Percentiles rank a stretch among this genome's conserved stretches.
phyloP scores from a whole-genome alignment of 345 rosid genomes.

The Murraya koenigii region DNA sequence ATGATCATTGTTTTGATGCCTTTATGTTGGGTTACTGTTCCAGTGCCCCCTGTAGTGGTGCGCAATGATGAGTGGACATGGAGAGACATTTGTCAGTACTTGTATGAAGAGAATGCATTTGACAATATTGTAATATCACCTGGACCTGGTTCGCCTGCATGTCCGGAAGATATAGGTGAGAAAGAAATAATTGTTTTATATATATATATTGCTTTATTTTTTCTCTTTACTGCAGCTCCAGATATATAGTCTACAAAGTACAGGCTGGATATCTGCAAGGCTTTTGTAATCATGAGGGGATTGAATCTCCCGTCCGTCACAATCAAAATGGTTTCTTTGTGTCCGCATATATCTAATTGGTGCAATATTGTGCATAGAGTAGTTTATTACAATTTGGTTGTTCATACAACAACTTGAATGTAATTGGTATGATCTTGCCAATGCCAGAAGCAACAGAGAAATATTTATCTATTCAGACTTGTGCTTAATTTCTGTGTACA shows the following conservation, averaged over 20 bases:
- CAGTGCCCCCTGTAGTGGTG: constrained; percentile 91
- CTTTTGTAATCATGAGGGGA: neutral
- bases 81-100: constrained; percentile 55
- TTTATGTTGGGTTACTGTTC: constrained; percentile 13
- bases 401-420: neutral
- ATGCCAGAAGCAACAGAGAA: neutral
- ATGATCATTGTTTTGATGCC: constrained; percentile 8
- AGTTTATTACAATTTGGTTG: neutral
- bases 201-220: neutral
- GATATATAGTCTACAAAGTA: neutral
- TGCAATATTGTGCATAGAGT: neutral
- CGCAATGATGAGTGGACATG: constrained; percentile 81
- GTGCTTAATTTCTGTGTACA: neutral
- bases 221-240: neutral
- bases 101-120: constrained; percentile 67
- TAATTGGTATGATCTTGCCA: neutral
- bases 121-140: constrained; percentile 95
- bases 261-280: neutral
- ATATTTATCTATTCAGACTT: constrained; percentile 1
- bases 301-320: neutral
- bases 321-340: neutral
- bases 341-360: neutral
- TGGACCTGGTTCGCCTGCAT: constrained; percentile 93
- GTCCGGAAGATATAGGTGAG: constrained; percentile 80
- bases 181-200: neutral